Conservation (phyloP, 768 basidiomycete species). For the Pulveroboletus sp. region DNA sequence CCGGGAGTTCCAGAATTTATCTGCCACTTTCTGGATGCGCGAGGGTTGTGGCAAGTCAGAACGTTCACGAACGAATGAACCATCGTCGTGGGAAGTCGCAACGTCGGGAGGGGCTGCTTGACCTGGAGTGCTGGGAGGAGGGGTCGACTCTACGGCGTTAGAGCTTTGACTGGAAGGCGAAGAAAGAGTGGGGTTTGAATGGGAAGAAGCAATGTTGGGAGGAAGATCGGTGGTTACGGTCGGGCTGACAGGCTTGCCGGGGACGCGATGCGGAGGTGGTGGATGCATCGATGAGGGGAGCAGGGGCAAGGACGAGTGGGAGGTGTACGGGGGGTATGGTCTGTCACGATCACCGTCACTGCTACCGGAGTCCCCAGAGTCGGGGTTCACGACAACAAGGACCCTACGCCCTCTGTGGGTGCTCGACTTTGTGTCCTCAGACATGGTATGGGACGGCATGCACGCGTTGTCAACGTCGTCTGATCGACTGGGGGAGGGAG, state of each 20-base stretch:
- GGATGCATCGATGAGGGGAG: slow-evolving; percentile 23
- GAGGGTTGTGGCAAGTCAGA: slow-evolving; percentile 25
- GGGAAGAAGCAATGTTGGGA: slow-evolving; percentile 32
- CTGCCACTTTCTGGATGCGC: slow-evolving; percentile 32
- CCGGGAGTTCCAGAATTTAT: slow-evolving; percentile 23
- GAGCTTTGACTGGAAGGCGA: slow-evolving; percentile 70
- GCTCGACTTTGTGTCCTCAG: slow-evolving; percentile 51
- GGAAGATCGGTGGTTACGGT: slow-evolving; percentile 38
- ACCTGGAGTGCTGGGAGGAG: slow-evolving; percentile 64
- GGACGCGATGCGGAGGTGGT: slow-evolving; percentile 17
- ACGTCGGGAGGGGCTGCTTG: slow-evolving; percentile 41
- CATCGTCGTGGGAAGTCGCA: slow-evolving; percentile 36
- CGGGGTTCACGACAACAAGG: slow-evolving; percentile 60
- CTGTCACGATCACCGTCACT: slow-evolving; percentile 33
- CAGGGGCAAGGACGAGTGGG: slow-evolving; percentile 24
- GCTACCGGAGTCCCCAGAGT: slow-evolving; percentile 43
- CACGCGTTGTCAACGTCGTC: slow-evolving; percentile 27
- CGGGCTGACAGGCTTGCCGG: slow-evolving; percentile 17
- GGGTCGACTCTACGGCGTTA: slow-evolving; percentile 58
- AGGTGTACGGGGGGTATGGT: slow-evolving; percentile 18
- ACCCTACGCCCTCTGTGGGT: slow-evolving; percentile 35
- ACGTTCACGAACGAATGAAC: slow-evolving; percentile 29
- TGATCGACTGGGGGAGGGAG: slow-evolving; percentile 15
- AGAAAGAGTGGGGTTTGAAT: slow-evolving; percentile 54
- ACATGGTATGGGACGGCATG: slow-evolving; percentile 43